A percentile compares a stretch with the other conserved stretches of the same genome.
These are phyloP conservation scores for Hypoxylon lenormandii DNA, from an alignment of 495 filamentous ascomycete species.

Conservation along the genomic window DNA sequence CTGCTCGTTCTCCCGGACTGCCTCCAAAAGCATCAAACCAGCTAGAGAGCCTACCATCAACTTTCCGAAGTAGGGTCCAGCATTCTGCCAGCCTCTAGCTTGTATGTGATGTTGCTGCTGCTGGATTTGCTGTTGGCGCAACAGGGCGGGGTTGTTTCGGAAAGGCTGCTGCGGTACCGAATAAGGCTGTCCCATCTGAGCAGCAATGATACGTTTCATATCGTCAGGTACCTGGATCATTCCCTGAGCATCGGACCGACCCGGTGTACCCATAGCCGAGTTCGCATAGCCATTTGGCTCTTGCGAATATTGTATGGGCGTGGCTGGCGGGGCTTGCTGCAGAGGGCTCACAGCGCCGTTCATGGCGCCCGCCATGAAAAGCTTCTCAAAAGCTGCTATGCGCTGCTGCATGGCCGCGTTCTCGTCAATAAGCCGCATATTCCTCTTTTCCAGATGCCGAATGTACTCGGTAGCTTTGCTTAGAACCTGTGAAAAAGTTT, in stretches of 20 bases:
- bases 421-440: conserved; percentile 82
- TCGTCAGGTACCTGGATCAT: conserved; percentile 82
- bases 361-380: conserved; percentile 71
- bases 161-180: conserved; percentile 58
- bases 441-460: conserved; percentile 88
- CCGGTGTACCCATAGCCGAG: conserved; percentile 49
- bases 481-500: conserved; percentile 66
- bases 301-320: conserved; percentile 62
- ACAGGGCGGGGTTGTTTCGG: conserved; percentile 50
- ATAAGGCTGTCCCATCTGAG: conserved; percentile 61
- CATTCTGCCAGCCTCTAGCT: conserved; percentile 57
- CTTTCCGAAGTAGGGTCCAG: conserved; percentile 69
- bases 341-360: conserved; percentile 61
- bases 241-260: conserved; percentile 65
- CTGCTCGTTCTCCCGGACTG: conserved; percentile 69
- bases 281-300: conserved; percentile 55
- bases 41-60: conserved; percentile 92
- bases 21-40: conserved; percentile 89
- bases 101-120: conserved; percentile 60
- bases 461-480: conserved; percentile 98
- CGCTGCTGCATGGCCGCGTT: conserved; percentile 78
- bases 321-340: conserved; percentile 57
- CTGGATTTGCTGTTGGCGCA: conserved; percentile 63
- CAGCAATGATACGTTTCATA: conserved; percentile 74
- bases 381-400: conserved; percentile 75